These are phyloP conservation scores for Hibiscus mutabilis DNA, from an alignment of 345 rosid genomes.

Conservation along the genomic window DNA sequence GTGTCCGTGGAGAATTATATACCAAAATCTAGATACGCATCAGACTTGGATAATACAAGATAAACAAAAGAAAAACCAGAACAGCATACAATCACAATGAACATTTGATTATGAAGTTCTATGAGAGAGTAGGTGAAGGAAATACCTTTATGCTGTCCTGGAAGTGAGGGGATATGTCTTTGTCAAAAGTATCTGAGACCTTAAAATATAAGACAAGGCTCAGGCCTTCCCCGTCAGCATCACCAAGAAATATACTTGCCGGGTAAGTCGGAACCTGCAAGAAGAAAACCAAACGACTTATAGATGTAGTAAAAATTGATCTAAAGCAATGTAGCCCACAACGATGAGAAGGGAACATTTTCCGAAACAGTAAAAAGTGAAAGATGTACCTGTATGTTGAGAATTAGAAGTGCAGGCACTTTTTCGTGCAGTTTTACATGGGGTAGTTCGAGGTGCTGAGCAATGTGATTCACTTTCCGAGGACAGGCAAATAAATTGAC, in stretches of 20 bases:
- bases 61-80: background rate
- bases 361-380: background rate
- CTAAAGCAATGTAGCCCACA: background rate
- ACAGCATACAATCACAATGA: background rate
- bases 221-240: slow-evolving; percentile 89
- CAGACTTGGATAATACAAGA: too few relatives aligned
- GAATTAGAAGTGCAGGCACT: slow-evolving; percentile 70
- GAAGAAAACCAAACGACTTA: slow-evolving; percentile 6
- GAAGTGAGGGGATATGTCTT: slow-evolving; percentile 53
- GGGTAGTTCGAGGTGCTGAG: slow-evolving; percentile 84
- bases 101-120: background rate
- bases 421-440: slow-evolving; percentile 48
- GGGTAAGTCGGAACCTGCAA: slow-evolving; percentile 91
- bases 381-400: slow-evolving; percentile 71
- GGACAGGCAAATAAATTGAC: slow-evolving; percentile 72
- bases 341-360: background rate
- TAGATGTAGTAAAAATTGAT: background rate
- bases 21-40: background rate
- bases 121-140: background rate
- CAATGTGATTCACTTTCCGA: slow-evolving; percentile 80
- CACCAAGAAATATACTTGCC: slow-evolving; percentile 81
- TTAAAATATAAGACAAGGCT: slow-evolving; percentile 84
- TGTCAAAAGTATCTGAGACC: slow-evolving; percentile 56
- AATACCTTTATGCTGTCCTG: slow-evolving; percentile 72
- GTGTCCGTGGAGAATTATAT: background rate